Evolutionary conservation across 2,329 filamentous ascomycete genomes (phyloP).

Genomic region (Penicillium sp.): DNA sequence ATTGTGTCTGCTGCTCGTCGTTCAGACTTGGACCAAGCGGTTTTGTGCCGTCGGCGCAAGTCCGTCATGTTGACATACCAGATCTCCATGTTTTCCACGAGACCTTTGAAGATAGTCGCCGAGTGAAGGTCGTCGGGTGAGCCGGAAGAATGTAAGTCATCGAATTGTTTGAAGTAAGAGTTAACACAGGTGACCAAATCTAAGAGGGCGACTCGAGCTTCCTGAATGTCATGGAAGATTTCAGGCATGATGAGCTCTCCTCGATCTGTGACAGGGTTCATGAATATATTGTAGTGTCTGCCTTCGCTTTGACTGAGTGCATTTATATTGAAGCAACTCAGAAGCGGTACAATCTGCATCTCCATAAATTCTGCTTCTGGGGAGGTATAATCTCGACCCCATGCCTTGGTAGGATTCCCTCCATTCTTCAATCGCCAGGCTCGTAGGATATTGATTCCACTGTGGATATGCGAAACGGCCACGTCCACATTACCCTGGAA

Average conservation of each 20-base stretch:
- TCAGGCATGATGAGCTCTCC: not conserved
- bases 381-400: slow-evolving; percentile 2
- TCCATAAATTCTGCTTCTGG: slow-evolving; percentile 21
- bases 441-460: slow-evolving; percentile 21
- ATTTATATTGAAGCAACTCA: not conserved
- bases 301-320: not conserved
- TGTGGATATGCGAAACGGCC: slow-evolving; percentile 24
- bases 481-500: slow-evolving; percentile 33
- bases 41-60: too few relatives aligned
- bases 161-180: not conserved
- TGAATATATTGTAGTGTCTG: not conserved
- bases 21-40: too few relatives aligned
- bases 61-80: too few relatives aligned
- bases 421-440: slow-evolving; percentile 13
- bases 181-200: not conserved
- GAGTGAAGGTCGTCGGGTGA: not conserved
- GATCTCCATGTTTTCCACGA: not conserved
- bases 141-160: not conserved
- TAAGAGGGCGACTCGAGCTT: not conserved
- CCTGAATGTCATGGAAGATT: not conserved
- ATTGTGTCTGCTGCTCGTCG: too few relatives aligned
- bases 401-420: not conserved
- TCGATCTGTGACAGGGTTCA: not conserved
- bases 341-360: slow-evolving; percentile 19
- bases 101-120: too few relatives aligned